Base-by-base conservation (phyloP, 1,284 basidiomycete genomes). In the Rhodotorula glutinis region DNA sequence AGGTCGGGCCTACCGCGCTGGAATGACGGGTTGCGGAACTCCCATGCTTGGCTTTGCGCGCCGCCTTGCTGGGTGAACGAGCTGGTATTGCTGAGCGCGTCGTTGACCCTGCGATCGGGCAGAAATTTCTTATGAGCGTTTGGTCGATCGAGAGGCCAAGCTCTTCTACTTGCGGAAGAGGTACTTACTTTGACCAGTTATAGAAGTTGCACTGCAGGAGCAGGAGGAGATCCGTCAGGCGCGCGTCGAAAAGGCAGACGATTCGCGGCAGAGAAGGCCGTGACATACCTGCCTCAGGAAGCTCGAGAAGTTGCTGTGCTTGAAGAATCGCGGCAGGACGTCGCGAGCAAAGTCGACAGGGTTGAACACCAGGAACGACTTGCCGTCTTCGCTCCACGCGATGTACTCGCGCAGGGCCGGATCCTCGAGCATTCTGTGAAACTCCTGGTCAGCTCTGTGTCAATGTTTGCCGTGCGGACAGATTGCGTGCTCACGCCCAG, bases 301-400 rank as follows among this genome's bases (percentile, higher is more conserved):
- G 11, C 77, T 78, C 62, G 80, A 79, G 75, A 80, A 81, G 65
- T 82, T 81, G 67, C 79, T 79, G 65, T 81, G 81, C 72, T 81
- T 80, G 79, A 80, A 81, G 65, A 76, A 80, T 33, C 27, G 77
- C 0, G 81, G 80, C 4, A 82, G 71, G 11, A 79, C 79, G 60
- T 60, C 77, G 76, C 76, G 78, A 2, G 80, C 75, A 62, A 82
- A 81, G 59, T 80, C 79, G 40, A 76, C 77, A 0, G 80, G 80
- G 62, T 80, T 78, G 40, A 78, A 77, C 44, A 80, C 80, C 10
- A 79, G 77, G 71, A 82, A 81, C 11, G 77, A 77, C 14, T 75
- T 75, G 14, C 81, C 81, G 51, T 78, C 62, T 25, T 74, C 65
- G 0, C 76, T 78, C 80, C 80, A 81, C 47, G 76, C 72, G 49